A percentile compares a stretch with the other conserved stretches of the same genome.
These are phyloP conservation scores for Dioscorea dumetorum DNA, from an alignment of 106 monocot species.

Conservation along the genomic window DNA sequence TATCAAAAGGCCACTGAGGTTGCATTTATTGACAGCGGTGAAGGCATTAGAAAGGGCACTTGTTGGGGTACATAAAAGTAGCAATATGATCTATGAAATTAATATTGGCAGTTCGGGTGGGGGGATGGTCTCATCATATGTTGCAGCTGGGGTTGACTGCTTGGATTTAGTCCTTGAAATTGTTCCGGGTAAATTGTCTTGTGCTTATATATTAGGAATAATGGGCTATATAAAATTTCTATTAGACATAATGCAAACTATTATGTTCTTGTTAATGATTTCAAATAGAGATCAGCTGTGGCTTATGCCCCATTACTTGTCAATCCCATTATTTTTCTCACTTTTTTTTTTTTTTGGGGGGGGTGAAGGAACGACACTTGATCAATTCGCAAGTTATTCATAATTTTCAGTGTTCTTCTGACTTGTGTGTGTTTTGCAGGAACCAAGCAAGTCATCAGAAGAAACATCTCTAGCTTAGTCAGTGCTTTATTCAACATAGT, in stretches of 20 bases:
- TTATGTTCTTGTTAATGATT: no score
- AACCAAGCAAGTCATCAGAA: conserved; percentile 32
- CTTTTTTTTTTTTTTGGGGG: no score
- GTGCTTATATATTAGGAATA: no score
- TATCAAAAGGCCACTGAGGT: conserved; percentile 25
- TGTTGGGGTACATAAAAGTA: conserved; percentile 39
- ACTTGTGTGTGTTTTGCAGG: conserved; percentile 34
- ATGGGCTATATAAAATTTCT: no score
- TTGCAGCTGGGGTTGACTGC: conserved; percentile 76
- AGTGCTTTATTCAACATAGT: conserved; percentile 71
- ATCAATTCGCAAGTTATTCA: no score
- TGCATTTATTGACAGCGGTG: conserved; percentile 33
- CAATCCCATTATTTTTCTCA: no score
- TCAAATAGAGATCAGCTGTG: no score
- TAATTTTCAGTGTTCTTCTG: conserved; percentile 13
- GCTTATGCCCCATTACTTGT: no score
- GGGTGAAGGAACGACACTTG: no score
- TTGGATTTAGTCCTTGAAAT: conserved; percentile 68
- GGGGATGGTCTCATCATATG: conserved; percentile 50
- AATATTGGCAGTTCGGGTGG: conserved; percentile 45
- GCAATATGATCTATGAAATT: conserved; percentile 42
- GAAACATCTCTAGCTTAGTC: conserved; percentile 42
- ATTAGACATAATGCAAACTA: no score
- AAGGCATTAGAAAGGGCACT: conserved; percentile 60
- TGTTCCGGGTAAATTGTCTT: conserved; percentile 36